A percentile compares a stretch with the other conserved stretches of the same genome.
These are phyloP conservation scores for Trichoderma reesei DNA, from an alignment of 495 filamentous ascomycete species.

Conservation along the genomic window DNA sequence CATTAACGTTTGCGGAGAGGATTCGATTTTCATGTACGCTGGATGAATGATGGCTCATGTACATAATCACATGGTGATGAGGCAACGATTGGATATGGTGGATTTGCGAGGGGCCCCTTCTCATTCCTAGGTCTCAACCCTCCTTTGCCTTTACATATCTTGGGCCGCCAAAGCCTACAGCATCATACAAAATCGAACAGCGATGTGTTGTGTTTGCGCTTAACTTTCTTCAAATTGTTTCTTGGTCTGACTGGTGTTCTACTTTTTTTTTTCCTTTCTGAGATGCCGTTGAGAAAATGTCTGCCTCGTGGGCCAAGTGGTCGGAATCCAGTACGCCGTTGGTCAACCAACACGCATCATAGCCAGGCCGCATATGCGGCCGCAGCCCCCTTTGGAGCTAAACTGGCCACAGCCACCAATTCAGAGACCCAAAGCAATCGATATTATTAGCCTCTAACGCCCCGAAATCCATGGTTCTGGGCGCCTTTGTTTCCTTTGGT, in stretches of 20 bases:
- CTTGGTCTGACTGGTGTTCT: background rate
- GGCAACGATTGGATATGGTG: background rate
- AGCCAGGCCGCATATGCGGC: constrained; percentile 7
- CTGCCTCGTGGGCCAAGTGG: background rate
- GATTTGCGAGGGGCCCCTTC: background rate
- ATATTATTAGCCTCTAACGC: background rate
- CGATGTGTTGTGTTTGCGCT: background rate
- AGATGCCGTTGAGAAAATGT: background rate
- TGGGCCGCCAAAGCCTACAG: background rate
- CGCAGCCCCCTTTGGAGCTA: background rate
- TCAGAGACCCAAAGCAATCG: background rate
- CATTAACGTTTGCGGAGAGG: background rate
- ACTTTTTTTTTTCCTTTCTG: background rate
- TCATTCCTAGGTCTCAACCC: background rate
- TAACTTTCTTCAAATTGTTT: background rate
- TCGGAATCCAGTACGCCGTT: background rate
- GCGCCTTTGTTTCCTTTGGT: background rate
- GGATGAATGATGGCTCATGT: background rate
- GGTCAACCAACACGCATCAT: background rate
- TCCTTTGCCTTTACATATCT: background rate
- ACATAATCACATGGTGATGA: background rate
- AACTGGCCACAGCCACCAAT: constrained; percentile 1
- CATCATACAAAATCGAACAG: constrained; percentile 2
- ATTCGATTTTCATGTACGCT: background rate
- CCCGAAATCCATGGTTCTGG: background rate